Evolutionary conservation across 306 rosid species (phyloP).

Genomic region (Betula pendula): DNA sequence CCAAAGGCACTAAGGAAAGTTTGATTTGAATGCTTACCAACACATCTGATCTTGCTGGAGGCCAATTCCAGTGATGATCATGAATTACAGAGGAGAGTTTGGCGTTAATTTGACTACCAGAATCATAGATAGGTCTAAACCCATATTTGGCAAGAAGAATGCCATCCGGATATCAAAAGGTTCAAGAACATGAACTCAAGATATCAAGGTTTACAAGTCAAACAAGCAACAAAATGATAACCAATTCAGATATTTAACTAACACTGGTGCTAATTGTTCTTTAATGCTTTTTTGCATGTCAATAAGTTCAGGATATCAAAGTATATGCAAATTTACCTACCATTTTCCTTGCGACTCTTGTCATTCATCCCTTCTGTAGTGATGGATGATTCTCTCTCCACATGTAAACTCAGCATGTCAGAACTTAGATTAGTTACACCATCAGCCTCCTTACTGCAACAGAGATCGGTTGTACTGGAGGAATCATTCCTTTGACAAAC

Average conservation of each 20-base stretch:
- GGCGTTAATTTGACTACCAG: too few species aligned
- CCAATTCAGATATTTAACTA: background rate
- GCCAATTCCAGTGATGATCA: too few species aligned
- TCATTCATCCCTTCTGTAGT: constrained; percentile 38
- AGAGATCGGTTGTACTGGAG: constrained; percentile 32
- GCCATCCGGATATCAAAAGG: too few species aligned
- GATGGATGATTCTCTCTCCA: constrained; percentile 40
- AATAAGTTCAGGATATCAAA: constrained; percentile 26
- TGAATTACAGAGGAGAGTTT: too few species aligned
- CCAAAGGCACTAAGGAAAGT: too few species aligned
- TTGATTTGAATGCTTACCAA: too few species aligned
- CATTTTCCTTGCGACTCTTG: constrained; percentile 43
- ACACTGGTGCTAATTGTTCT: background rate
- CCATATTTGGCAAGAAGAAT: too few species aligned
- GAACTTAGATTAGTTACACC: constrained; percentile 39
- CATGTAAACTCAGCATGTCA: constrained; percentile 38
- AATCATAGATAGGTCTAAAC: too few species aligned
- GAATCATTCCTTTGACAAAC: constrained; percentile 51
- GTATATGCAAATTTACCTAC: constrained; percentile 43
- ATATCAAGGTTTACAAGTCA: background rate
- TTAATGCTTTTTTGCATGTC: constrained; percentile 14
- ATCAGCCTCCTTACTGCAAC: constrained; percentile 33
- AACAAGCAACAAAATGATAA: background rate
- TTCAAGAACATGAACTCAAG: background rate
- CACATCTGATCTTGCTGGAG: too few species aligned